Evolutionary conservation across 1,284 basidiomycete species (phyloP).

Genomic region (Polyporus tsugae): DNA sequence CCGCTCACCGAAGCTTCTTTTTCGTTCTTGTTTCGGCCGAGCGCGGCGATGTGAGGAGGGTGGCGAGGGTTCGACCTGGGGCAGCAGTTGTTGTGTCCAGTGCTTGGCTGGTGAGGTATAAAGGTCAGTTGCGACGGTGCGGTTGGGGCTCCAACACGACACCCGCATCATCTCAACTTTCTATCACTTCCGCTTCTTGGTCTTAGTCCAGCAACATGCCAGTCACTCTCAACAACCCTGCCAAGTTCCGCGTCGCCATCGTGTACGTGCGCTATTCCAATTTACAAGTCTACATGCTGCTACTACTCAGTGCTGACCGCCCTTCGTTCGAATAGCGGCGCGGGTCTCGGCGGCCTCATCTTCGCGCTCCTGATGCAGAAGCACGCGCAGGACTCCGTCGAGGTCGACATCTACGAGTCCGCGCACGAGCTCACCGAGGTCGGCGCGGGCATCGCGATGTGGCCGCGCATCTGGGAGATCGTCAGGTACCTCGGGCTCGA

Average conservation of each 20-base stretch:
- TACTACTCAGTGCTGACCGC: not conserved
- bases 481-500: constrained; percentile 36
- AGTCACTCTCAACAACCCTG: not conserved
- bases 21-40: not conserved
- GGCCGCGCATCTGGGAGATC: constrained; percentile 37
- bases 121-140: not conserved
- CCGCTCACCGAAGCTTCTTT: not conserved
- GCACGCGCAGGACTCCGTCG: constrained; percentile 42
- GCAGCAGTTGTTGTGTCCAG: not conserved
- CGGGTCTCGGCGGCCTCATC: constrained; percentile 47
- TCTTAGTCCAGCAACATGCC: not conserved
- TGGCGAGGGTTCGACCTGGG: not conserved
- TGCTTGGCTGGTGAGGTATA: not conserved
- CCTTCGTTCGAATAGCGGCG: constrained; percentile 41
- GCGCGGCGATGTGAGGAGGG: not conserved
- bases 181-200: not conserved
- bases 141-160: not conserved
- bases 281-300: too few relatives aligned
- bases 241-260: constrained; percentile 14
- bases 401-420: constrained; percentile 52
- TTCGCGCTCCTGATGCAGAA: constrained; percentile 46
- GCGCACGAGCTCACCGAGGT: constrained; percentile 47
- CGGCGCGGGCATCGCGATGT: constrained; percentile 49
- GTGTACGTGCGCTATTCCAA: not conserved
- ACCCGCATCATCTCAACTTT: not conserved